Conservation (phyloP, 208 protist genomes). For the Acanthamoeba rhysodes region DNA sequence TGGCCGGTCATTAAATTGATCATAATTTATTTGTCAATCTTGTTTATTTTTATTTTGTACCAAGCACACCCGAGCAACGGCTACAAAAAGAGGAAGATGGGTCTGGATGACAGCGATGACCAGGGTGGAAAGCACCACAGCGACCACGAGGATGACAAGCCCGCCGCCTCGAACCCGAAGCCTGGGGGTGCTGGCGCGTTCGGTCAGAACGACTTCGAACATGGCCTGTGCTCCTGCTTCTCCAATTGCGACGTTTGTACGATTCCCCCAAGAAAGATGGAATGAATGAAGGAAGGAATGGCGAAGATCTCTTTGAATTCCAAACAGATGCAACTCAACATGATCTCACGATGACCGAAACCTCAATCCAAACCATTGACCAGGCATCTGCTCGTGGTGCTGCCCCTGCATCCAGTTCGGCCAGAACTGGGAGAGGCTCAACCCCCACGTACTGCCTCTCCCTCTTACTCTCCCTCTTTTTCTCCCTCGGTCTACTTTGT, state of each 20-base stretch:
- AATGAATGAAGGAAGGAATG: not conserved
- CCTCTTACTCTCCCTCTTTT: not conserved
- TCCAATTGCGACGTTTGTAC: slow-evolving; percentile 25
- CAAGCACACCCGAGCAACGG: too few species aligned
- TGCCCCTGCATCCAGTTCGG: slow-evolving; percentile 28
- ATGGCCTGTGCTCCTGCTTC: slow-evolving; percentile 20
- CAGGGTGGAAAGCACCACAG: not conserved
- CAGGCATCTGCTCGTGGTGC: not conserved
- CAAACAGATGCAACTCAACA: not conserved
- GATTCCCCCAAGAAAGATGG: not conserved
- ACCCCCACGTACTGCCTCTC: not conserved
- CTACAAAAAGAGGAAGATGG: not conserved
- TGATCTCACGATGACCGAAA: not conserved
- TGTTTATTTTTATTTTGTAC: too few species aligned
- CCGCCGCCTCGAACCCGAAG: not conserved
- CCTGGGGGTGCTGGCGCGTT: not conserved
- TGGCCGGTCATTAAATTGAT: too few species aligned
- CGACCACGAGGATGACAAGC: not conserved
- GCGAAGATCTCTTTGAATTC: not conserved
- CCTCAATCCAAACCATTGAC: not conserved
- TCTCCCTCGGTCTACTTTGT: not conserved
- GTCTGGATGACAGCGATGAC: not conserved
- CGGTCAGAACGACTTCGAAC: not conserved
- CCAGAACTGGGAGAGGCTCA: slow-evolving; percentile 17
- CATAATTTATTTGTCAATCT: too few species aligned